Evolutionary conservation across 805 yeast genomes (phyloP), one percentile per base, ranked within the genome.

Genomic region (Monosporozyma siamensis): DNA sequence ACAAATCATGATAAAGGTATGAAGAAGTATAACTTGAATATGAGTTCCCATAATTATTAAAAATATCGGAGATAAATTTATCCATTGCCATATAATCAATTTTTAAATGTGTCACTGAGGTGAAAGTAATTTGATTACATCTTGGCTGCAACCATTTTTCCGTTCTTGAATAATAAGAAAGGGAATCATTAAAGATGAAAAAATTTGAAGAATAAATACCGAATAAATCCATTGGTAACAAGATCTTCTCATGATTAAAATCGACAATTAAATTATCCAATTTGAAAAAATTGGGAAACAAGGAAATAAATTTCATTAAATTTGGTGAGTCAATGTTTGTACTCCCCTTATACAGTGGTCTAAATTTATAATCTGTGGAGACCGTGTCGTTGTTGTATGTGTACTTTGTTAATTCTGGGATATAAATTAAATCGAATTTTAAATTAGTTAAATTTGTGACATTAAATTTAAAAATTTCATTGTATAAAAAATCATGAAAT

Each of bases 71-170:
- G 7, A 54, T 48, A 20, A 52, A 52, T 4, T 50, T 39, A 39
- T 55, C 58, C 6, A 54, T 34, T 4, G 55, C 47, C 40, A 53
- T 39, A 31, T 54, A 54, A 41, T 50, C 43, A 38, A 54, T 44
- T 14, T 43, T 32, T 17, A 55, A 26, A 8, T 38, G 39, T 9
- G 22, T 27, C 2, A 49, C 39, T 14, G 44, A 38, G 4, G 56
- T 52, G 15, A 55, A 48, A 4, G 47, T 39, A 4, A 50, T 42
- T 35, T 46, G 46, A 14, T 43, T 40, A 38, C 47, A 45, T 37
- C 43, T 45, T 17, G 51, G 47, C n/a, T 20, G 21, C n/a, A 42
- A 20, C 45, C 45, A 32, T 30, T 30, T 35, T n/a, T n/a, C n/a
- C n/a, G n/a, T n/a, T n/a, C n/a, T n/a, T n/a, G n/a, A n/a, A n/a